Conservation (phyloP, 805 yeast species). For the Wickerhamiella siamensis region DNA sequence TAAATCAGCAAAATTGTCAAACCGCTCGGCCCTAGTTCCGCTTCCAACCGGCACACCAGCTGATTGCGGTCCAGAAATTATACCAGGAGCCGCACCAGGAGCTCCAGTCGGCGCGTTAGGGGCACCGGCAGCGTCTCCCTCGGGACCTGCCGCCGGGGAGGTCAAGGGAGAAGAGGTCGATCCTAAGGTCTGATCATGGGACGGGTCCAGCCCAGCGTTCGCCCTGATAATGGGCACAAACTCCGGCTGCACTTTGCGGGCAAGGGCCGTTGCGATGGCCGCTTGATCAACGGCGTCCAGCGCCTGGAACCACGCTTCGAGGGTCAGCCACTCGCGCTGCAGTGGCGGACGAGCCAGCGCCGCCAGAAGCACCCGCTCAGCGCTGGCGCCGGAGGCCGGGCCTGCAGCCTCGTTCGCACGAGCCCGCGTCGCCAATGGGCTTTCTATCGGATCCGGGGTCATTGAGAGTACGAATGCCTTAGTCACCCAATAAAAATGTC, state of each 20-base stretch:
- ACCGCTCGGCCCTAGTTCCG: background rate
- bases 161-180: too few species aligned
- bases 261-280: conserved; percentile 26
- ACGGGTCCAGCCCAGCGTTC: background rate
- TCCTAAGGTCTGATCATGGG: too few species aligned
- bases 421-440: conserved; percentile 19
- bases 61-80: too few species aligned
- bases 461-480: conserved; percentile 5
- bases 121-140: background rate
- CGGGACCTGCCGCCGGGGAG: background rate
- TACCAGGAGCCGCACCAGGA: background rate
- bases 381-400: conserved; percentile 6
- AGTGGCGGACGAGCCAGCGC: conserved; percentile 9
- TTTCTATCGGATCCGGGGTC: conserved; percentile 17
- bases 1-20: background rate
- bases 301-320: conserved; percentile 30
- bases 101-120: background rate
- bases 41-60: too few species aligned
- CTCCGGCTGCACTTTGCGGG: background rate
- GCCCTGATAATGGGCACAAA: background rate
- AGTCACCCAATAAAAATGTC: conserved; percentile 1
- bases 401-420: conserved; percentile 3
- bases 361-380: conserved; percentile 17
- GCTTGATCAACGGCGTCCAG: conserved; percentile 27
- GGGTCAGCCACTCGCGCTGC: conserved; percentile 22